Conservation (phyloP, 108 stramenopile genomes). For the Fragilariopsis cylindrus region DNA sequence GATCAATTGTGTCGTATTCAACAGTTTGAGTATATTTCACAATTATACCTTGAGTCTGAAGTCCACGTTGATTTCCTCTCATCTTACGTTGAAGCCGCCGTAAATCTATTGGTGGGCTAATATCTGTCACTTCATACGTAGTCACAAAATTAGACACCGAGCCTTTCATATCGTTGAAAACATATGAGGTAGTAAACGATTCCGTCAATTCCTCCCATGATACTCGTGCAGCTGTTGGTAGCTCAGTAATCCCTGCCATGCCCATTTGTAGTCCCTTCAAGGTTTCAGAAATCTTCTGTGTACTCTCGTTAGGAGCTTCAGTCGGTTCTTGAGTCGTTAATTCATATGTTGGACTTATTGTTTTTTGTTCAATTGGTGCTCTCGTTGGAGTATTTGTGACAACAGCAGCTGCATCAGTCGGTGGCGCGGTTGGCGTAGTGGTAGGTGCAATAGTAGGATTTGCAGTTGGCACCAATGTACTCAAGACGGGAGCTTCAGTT, state of each 20-base stretch:
- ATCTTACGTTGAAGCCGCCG: too few relatives aligned
- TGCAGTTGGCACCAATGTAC: neutral
- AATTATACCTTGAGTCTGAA: conserved; percentile 3
- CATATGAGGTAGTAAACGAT: conserved; percentile 7
- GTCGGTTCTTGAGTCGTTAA: neutral
- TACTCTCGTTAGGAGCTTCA: conserved; percentile 1
- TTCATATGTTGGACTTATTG: neutral
- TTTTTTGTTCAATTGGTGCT: neutral
- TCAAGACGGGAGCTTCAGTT: neutral
- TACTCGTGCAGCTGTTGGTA: neutral
- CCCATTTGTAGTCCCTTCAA: conserved; percentile 8
- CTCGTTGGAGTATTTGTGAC: conserved; percentile 9
- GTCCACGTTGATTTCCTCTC: neutral
- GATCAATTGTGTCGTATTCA: conserved; percentile 10
- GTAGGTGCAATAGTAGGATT: neutral
- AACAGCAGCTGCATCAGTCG: neutral
- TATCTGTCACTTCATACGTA: neutral
- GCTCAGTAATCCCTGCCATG: conserved; percentile 1
- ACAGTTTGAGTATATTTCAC: conserved; percentile 30
- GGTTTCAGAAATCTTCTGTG: conserved; percentile 3
- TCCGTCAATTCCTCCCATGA: neutral
- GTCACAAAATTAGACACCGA: conserved; percentile 10
- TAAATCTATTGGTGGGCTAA: neutral
- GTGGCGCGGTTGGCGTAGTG: neutral
- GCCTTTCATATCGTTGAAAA: conserved; percentile 6